These are phyloP conservation scores for Talaromyces sp. DNA, from an alignment of 2,329 filamentous ascomycete species.

Conservation along the genomic window DNA sequence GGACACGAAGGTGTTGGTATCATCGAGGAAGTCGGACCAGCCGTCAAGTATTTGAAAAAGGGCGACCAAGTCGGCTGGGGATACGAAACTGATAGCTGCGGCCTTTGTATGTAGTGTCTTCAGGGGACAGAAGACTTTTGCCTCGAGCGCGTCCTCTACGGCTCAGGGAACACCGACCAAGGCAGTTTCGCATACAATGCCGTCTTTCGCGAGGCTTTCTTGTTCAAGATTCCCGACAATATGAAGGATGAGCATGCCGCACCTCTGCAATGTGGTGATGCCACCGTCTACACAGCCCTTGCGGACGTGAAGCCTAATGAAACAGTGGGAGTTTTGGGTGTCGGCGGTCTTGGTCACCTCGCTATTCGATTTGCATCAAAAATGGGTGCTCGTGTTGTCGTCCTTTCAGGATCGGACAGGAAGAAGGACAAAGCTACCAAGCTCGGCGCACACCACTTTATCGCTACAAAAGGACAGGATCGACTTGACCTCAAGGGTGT, in stretches of 20 bases:
- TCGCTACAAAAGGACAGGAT: constrained; percentile 56
- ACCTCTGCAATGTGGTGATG: constrained; percentile 40
- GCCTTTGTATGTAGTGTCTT: constrained; percentile 43
- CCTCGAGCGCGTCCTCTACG: constrained; percentile 29
- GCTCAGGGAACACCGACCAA: constrained; percentile 36
- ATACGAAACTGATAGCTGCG: constrained; percentile 59
- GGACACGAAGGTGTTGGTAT: constrained; percentile 66
- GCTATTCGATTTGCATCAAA: constrained; percentile 69
- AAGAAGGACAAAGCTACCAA: constrained; percentile 53
- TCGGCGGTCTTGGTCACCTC: constrained; percentile 72
- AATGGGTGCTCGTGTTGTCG: constrained; percentile 64
- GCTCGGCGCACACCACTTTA: constrained; percentile 56
- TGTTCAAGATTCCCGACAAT: constrained; percentile 40
- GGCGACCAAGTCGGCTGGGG: constrained; percentile 66
- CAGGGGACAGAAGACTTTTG: constrained; percentile 43
- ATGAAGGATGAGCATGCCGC: constrained; percentile 33
- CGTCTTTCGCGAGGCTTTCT: constrained; percentile 37
- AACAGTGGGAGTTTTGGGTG: constrained; percentile 67
- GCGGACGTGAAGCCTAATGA: constrained; percentile 67
- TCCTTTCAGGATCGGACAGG: constrained; percentile 51
- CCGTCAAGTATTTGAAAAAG: constrained; percentile 50
- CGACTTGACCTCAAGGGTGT: constrained; percentile 30
- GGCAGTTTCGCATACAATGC: constrained; percentile 36
- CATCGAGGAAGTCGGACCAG: constrained; percentile 54
- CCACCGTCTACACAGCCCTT: constrained; percentile 55